Conservation (phyloP, 257 asterid species). For the Plantago ovata region DNA sequence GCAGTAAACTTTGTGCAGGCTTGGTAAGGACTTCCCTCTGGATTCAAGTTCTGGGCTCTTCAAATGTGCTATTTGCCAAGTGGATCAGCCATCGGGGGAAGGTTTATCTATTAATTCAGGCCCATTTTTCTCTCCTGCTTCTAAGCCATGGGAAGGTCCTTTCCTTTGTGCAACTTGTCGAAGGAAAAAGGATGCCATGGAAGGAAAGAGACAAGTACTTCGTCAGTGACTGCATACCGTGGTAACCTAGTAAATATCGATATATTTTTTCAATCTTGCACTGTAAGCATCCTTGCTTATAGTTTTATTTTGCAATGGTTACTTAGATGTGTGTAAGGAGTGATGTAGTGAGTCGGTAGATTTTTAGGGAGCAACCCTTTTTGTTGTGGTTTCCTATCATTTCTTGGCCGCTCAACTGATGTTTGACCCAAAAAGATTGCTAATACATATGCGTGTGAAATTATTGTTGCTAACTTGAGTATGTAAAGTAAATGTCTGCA, state of each 20-base stretch:
- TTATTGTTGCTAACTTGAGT: constrained; percentile 42
- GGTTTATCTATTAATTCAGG: constrained; percentile 85
- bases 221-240: constrained; percentile 42
- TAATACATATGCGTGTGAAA: constrained; percentile 33
- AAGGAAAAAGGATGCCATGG: constrained; percentile 93
- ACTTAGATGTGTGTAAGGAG: constrained; percentile 40
- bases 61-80: constrained; percentile 96
- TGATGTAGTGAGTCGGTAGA: constrained; percentile 29
- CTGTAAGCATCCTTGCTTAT: constrained; percentile 40
- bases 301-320: constrained; percentile 22
- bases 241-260: constrained; percentile 41
- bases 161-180: constrained; percentile 90
- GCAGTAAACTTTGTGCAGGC: constrained; percentile 41
- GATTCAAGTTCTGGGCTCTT: constrained; percentile 75
- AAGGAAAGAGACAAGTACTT: constrained; percentile 65
- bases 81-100: constrained; percentile 73
- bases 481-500: constrained; percentile 31
- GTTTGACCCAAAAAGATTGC: constrained; percentile 37
- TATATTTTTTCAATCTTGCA: constrained; percentile 36
- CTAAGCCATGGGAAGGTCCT: constrained; percentile 98
- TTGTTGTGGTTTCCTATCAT: constrained; percentile 26
- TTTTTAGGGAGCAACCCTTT: constrained; percentile 36
- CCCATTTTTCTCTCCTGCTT: constrained; percentile 84
- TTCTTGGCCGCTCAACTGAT: constrained; percentile 33
- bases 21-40: constrained; percentile 84